Evolutionary conservation across 140 eudicot genomes (phyloP).

Genomic region (Cichorium intybus): DNA sequence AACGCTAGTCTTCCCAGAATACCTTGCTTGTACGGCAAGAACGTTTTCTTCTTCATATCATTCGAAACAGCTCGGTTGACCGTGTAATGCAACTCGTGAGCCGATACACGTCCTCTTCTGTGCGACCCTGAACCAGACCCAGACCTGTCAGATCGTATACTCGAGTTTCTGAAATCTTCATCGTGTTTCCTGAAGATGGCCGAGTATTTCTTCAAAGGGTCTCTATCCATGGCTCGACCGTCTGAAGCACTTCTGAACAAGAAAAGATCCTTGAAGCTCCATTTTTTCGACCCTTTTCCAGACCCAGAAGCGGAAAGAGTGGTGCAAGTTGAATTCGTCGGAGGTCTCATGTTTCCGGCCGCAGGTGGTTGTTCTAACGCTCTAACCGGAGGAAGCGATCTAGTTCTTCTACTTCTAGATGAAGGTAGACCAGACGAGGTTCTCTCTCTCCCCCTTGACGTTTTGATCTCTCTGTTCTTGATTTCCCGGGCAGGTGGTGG

Average conservation of each 20-base stretch:
- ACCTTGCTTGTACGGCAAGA: conserved; percentile 93
- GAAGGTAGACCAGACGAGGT: conserved; percentile 20
- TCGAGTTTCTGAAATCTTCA: conserved; percentile 46
- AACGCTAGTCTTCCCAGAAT: conserved; percentile 72
- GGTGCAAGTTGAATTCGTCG: conserved; percentile 3
- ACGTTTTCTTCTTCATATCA: conserved; percentile 82
- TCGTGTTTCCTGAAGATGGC: conserved; percentile 37
- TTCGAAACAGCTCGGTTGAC: conserved; percentile 71
- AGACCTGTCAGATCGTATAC: conserved; percentile 22
- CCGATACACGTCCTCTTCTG: conserved; percentile 60
- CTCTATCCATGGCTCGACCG: conserved; percentile 74
- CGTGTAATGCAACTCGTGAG: conserved; percentile 87
- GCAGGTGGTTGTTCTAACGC: conserved; percentile 43
- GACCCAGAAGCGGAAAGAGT: conserved; percentile 34
- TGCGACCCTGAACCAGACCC: conserved; percentile 43
- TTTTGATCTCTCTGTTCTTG: conserved; percentile 7
- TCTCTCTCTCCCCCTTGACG: conserved; percentile 43
- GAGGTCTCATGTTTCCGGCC: conserved; percentile 9
- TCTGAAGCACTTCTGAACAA: conserved; percentile 93
- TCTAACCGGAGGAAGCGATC: conserved; percentile 78
- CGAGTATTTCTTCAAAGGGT: conserved; percentile 75
- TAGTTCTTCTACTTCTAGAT: conserved; percentile 53
- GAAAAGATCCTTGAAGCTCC: conserved; percentile 78
- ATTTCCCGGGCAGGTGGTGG: not conserved
- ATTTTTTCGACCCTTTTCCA: conserved; percentile 39